Base-by-base conservation (phyloP, 495 filamentous ascomycete species). In the Aspergillus sclerotioniger region DNA sequence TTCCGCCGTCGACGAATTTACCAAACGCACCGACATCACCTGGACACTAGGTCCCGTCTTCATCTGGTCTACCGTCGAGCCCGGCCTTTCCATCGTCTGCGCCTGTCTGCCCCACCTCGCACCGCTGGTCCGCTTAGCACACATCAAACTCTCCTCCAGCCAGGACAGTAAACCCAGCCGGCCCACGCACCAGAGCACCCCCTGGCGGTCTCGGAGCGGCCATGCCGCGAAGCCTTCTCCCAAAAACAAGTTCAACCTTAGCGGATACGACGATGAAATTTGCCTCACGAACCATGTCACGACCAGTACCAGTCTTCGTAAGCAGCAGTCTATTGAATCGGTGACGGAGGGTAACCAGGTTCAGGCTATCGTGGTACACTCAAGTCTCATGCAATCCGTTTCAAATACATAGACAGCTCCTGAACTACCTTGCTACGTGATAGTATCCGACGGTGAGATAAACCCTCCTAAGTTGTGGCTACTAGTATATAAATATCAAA, bases 1-100 rank as follows among this genome's bases (percentile, higher is more conserved):
- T 39, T 64, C 64, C 45, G 65, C 69, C 50, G 69, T 73, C 35
- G 61, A 66, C 58, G 54, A 63, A 49, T 71, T 72, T 49, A 70
- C 68, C 49, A 58, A 65, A 7, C 58, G 68, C 3, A 21, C 56
- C 7, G 75, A 77, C 57, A 49, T 75, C 19, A 74, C 71, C 25
- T 77, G 72, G 73, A 51, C 64, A 19, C 70, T 73, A 62, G 70
- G 67, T 39, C 64, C 71, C 2, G 67, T 75, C 8, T 77, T 78
- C 59, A 67, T 77, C 35, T 74, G 75, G 69, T 75, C 75, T 4
- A 71, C 68, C 44, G 65, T 72, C 54, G 76, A 77, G 61, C 74
- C 75, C n/a, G 65, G 65, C 6, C 59, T 77, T 31, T 75, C 71
- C 29, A 73, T 77, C 37, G 60, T 79, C 25, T 74, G 72, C 49